Evolutionary conservation across 257 asterid genomes (phyloP), one percentile per base, ranked within the genome.

Genomic region (Coffea canephora): DNA sequence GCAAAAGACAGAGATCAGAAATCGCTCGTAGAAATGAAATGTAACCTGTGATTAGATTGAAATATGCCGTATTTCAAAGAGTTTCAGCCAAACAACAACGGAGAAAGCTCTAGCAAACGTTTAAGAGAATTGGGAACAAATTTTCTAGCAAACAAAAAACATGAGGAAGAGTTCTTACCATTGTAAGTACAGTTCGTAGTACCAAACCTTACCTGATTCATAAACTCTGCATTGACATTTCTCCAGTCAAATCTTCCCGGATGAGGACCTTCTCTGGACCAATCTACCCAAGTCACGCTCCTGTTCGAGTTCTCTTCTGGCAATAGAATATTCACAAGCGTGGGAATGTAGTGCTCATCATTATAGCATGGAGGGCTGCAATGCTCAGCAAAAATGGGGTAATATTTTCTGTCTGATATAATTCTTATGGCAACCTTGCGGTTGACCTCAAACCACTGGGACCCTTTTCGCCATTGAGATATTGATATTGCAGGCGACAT

Each of bases 301-400:
- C 84, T 46, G 48, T 81, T 81, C 13, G 84, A 77, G 46, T 81
- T 81, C 13, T 70, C 8, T 39, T 76, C 54, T 16, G 80, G 67
- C 8, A 57, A 75, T 0, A 41, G 73, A 77, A 81, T 81, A 21
- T 71, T 81, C 25, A 76, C 74, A 21, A 76, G 23, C 34, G 81
- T 81, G 2, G 81, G 84, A 61, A 81, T 59, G n/a, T 81, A 81
- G 45, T 76, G 84, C 59, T 81, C 84, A 34, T 81, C 81, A 6
- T 67, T 70, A 36, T 81, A 81, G 34, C 84, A 81, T 61, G 77
- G 81, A 43, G 84, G 74, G 19, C 3, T 25, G 65, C 81, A 81
- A 27, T 81, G 65, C 34, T 59, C 73, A 19, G 77, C 68, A 27
- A 81, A 76, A 2, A 77, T 21, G 21, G 76, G 73, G 52, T 45